Evolutionary conservation across 768 basidiomycete genomes (phyloP).

Genomic region (Mycena haematopus): DNA sequence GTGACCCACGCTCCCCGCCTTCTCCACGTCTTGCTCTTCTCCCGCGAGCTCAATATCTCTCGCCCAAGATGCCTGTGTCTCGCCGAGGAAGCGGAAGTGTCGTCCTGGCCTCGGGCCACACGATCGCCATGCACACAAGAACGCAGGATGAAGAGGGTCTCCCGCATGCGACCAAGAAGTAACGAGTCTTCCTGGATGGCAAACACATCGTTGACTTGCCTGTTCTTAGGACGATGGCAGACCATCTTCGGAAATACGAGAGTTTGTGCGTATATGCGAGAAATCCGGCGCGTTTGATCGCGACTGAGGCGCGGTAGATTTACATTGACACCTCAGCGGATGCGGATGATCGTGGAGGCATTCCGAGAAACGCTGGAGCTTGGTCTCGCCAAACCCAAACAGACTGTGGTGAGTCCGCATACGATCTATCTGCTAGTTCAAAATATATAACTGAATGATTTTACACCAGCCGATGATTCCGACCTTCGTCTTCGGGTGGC

Average conservation of each 20-base stretch:
- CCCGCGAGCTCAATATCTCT: neutral
- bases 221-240: constrained; percentile 82
- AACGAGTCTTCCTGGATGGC: too few relatives aligned
- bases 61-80: constrained; percentile 61
- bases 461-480: constrained; percentile 87
- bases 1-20: neutral
- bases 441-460: neutral
- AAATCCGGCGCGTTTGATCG: constrained; percentile 4
- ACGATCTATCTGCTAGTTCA: too few relatives aligned
- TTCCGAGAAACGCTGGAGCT: constrained; percentile 92
- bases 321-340: constrained; percentile 86
- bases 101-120: constrained; percentile 75
- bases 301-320: constrained; percentile 53
- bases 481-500: constrained; percentile 96
- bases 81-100: constrained; percentile 82
- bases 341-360: constrained; percentile 97
- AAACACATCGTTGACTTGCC: neutral
- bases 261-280: constrained; percentile 64
- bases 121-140: too few relatives aligned
- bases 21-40: neutral
- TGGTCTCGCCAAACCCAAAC: constrained; percentile 81
- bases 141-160: constrained; percentile 87
- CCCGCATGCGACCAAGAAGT: too few relatives aligned
- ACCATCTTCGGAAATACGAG: constrained; percentile 91
- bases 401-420: constrained; percentile 83